Evolutionary conservation across 2,329 filamentous ascomycete species (phyloP).

Genomic region (Trichoderma sp.): DNA sequence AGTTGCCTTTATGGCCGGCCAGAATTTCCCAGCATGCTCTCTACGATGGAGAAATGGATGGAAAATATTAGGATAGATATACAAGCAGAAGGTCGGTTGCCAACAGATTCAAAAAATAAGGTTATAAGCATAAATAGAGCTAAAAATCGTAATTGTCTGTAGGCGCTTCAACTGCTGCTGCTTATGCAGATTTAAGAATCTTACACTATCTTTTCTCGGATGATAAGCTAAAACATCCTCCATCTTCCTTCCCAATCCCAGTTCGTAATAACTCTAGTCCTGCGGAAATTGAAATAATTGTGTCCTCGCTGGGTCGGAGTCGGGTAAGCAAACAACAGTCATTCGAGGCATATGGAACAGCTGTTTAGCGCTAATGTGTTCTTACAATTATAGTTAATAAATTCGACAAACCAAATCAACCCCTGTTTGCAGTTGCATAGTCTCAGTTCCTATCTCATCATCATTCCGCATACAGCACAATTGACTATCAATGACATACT

Average conservation of each 20-base stretch:
- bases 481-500: no score
- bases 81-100: neutral
- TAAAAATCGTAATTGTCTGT: neutral
- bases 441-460: no score
- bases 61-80: no score
- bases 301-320: neutral
- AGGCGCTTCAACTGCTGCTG: neutral
- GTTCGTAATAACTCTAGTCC: neutral
- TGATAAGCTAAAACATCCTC: neutral
- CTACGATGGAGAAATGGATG: neutral
- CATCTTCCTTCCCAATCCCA: neutral
- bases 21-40: neutral
- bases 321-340: neutral
- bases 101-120: neutral
- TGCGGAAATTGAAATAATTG: neutral
- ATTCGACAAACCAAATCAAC: neutral
- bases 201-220: neutral
- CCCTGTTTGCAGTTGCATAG: neutral
- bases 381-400: neutral
- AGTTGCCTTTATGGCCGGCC: neutral
- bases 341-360: neutral
- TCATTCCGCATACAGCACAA: no score
- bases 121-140: neutral
- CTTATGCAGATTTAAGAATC: neutral
- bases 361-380: neutral